phyloP scores from a whole-genome alignment of 257 asterid genomes.

The Nicotiana otophora region DNA sequence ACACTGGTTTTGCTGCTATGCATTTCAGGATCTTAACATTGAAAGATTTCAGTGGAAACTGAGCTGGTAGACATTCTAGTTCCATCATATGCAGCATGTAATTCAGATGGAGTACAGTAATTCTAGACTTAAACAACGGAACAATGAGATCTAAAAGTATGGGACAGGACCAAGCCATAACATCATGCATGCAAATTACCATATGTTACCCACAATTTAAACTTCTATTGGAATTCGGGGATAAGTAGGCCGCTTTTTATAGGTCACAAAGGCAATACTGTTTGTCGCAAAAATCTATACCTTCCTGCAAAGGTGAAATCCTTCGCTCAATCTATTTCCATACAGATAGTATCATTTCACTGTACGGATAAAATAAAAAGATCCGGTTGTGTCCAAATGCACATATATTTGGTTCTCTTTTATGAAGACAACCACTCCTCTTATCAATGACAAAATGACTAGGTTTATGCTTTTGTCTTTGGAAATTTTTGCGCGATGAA shows the following conservation, averaged over 20 bases:
- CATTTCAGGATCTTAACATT: not conserved
- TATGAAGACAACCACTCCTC: not conserved
- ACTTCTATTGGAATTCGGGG: not conserved
- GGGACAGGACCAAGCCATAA: not conserved
- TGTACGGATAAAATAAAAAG: not conserved
- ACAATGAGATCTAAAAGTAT: not conserved
- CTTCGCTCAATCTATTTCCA: not conserved
- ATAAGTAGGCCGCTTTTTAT: not conserved
- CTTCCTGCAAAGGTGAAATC: not conserved
- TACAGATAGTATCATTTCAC: not conserved
- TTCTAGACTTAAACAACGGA: not conserved
- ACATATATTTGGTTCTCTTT: not conserved
- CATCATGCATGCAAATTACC: not conserved
- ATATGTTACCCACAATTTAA: not conserved
- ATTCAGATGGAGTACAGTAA: not conserved
- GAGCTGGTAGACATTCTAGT: not conserved
- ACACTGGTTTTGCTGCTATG: not conserved
- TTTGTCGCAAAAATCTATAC: not conserved
- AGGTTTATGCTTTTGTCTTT: not conserved
- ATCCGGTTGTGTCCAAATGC: not conserved
- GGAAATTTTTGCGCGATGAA: not conserved
- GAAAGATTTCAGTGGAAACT: not conserved
- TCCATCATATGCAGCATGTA: not conserved
- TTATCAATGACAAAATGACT: not conserved
- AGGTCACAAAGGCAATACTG: not conserved